Conservation (phyloP, 768 basidiomycete species). For the Trichaptum fuscoviolaceum region DNA sequence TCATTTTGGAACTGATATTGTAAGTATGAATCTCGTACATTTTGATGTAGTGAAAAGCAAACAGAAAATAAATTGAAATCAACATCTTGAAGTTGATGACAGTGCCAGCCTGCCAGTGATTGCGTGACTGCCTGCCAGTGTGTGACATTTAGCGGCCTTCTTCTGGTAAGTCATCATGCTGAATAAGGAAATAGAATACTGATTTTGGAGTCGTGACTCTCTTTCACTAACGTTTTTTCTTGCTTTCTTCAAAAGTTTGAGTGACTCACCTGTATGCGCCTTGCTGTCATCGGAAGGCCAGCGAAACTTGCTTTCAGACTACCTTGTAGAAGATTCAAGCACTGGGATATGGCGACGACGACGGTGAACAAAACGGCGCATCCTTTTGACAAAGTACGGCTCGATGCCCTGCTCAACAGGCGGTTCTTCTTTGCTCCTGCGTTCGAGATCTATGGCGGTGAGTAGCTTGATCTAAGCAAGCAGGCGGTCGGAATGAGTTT, state of each 20-base stretch:
- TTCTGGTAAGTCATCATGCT: too few relatives aligned
- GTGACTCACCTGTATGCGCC: neutral
- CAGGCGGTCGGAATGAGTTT: neutral
- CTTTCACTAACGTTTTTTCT: neutral
- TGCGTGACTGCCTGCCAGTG: too few relatives aligned
- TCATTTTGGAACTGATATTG: too few relatives aligned
- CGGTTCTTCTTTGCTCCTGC: conserved; percentile 98
- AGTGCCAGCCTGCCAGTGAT: too few relatives aligned
- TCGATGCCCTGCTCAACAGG: conserved; percentile 82
- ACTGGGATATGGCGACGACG: conserved; percentile 11
- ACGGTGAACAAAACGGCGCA: conserved; percentile 78
- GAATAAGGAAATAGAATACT: too few relatives aligned
- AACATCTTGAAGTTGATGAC: too few relatives aligned
- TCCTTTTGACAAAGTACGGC: conserved; percentile 77
- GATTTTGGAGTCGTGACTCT: neutral
- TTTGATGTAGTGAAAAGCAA: too few relatives aligned
- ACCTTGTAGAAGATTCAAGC: neutral
- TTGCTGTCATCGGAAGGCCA: neutral
- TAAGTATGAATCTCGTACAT: too few relatives aligned
- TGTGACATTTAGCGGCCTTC: too few relatives aligned
- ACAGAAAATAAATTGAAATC: too few relatives aligned
- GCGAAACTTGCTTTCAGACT: neutral
- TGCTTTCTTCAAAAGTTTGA: neutral
- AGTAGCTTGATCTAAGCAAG: conserved; percentile 21
- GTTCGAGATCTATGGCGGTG: conserved; percentile 98